Percentiles rank a stretch among this genome's conserved stretches.
Conservation (phyloP, 768 basidiomycete species). For the Trametes cinnabarina region DNA sequence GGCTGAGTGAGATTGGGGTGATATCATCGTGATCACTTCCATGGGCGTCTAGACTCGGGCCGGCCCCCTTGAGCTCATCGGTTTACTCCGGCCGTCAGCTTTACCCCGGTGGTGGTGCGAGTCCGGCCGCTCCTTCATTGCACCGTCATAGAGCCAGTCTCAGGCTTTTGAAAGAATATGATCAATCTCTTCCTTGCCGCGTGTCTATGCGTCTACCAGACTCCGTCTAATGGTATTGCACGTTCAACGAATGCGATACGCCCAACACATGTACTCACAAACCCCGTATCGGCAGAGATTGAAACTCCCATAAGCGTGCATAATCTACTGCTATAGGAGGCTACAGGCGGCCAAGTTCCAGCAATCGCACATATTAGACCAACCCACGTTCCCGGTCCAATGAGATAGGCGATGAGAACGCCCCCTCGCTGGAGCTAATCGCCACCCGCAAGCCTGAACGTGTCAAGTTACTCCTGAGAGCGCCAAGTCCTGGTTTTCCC, state of each 20-base stretch:
- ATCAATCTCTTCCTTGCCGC: too few species aligned
- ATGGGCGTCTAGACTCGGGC: slow-evolving; percentile 2
- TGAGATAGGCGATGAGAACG: background rate
- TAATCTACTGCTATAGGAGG: too few species aligned
- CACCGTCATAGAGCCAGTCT: background rate
- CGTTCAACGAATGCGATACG: too few species aligned
- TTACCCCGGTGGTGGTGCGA: slow-evolving; percentile 5
- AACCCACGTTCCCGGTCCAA: too few species aligned
- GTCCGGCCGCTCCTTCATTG: background rate
- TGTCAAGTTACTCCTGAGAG: background rate
- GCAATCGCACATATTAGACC: too few species aligned
- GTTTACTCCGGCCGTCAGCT: background rate
- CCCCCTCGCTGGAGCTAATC: background rate
- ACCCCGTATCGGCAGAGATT: too few species aligned
- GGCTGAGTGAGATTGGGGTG: slow-evolving; percentile 15
- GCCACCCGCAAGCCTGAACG: background rate
- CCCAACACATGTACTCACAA: too few species aligned
- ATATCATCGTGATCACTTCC: slow-evolving; percentile 13
- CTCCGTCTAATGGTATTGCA: too few species aligned
- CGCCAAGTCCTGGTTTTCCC: background rate
- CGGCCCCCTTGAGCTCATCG: slow-evolving; percentile 1
- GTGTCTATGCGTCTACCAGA: too few species aligned
- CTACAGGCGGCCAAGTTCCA: too few species aligned
- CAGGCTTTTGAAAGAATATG: too few species aligned
- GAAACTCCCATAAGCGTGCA: too few species aligned